Base-by-base conservation (phyloP, 2,329 filamentous ascomycete species). In the Talaromyces sp. region DNA sequence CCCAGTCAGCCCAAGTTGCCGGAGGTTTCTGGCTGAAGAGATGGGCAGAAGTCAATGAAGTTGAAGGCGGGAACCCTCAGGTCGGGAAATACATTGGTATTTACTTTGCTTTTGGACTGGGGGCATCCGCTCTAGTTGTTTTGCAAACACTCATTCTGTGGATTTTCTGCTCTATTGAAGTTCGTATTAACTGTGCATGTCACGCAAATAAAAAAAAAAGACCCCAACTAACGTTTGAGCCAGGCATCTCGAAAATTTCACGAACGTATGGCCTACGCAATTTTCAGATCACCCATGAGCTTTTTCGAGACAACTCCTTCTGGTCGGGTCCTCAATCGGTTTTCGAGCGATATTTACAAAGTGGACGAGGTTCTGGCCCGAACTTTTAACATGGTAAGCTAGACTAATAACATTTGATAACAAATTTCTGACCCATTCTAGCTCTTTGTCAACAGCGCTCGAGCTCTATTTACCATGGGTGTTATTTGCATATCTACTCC, bases 111-210 rank as follows among this genome's bases (percentile, higher is more conserved):
- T 91, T 99, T 76, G 96, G 95, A 55, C 85, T 99, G 57, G 93
- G 93, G 33, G 88, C 91, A 28, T 89, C 95, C 47, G 83, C 85
- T 51, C 81, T 99, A 65, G 93, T 96, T 3, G 92, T 98, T 49
- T 72, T 96, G 32, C 95, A 98, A 77, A 98, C 93, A 6, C 80
- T 99, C 68, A 92, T 99, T 65, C 82, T 99, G 30, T 99, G 95
- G 95, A 98, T 99, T 67, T 98, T 99, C 80, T 99, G 96, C 79
- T 98, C 95, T 4, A 99, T 99, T 65, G 95, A 99, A 85, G 89
- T 91, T 80, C 71, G 81, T 74, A 59, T 56, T 42, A 44, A 28
- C 25, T 32, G 33, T 8, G 36, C 59, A 49, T 56, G 19, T 33
- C 27, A 57, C 56, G 58, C 5, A 13, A 17, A 30, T 13, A 27